Evolutionary conservation across 768 basidiomycete species (phyloP).

Genomic region (Trametes cubensis): DNA sequence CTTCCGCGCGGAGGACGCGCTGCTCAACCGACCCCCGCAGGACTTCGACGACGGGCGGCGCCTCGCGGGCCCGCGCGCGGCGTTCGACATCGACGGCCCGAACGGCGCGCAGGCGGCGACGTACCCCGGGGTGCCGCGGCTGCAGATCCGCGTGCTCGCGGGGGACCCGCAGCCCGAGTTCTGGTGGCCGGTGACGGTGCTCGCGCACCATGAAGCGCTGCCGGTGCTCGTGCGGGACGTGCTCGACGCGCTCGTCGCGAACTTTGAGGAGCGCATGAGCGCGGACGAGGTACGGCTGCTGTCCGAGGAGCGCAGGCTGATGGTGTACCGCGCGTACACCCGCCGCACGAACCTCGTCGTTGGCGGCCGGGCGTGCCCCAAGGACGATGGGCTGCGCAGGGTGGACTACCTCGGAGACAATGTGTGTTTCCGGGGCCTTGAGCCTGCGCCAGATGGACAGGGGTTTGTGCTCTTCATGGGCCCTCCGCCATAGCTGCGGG

Average conservation of each 20-base stretch:
- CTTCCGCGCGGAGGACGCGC: constrained; percentile 19
- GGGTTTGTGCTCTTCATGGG: constrained; percentile 41
- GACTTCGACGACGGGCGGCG: not conserved
- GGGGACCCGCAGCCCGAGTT: constrained; percentile 52
- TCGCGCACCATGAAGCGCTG: constrained; percentile 27
- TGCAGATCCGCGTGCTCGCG: constrained; percentile 57
- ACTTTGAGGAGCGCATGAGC: constrained; percentile 41
- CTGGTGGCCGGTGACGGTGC: constrained; percentile 59
- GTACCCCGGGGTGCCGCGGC: constrained; percentile 56
- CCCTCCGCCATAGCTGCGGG: constrained; percentile 21
- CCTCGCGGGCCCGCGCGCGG: not conserved
- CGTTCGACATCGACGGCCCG: constrained; percentile 24
- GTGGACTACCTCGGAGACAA: constrained; percentile 54
- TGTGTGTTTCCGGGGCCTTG: constrained; percentile 55
- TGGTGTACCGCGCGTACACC: constrained; percentile 26
- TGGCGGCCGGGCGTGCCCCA: constrained; percentile 29
- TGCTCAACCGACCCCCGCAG: constrained; percentile 25
- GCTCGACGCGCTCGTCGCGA: constrained; percentile 46
- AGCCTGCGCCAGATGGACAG: constrained; percentile 49
- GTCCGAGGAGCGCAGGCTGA: constrained; percentile 19
- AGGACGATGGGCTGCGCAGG: constrained; percentile 37
- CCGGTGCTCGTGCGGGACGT: constrained; percentile 51
- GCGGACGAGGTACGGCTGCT: constrained; percentile 32
- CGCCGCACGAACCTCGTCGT: constrained; percentile 26
- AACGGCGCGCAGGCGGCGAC: constrained; percentile 63